phyloP scores from a whole-genome alignment of 441 rosid species.

The Melastoma candidum region DNA sequence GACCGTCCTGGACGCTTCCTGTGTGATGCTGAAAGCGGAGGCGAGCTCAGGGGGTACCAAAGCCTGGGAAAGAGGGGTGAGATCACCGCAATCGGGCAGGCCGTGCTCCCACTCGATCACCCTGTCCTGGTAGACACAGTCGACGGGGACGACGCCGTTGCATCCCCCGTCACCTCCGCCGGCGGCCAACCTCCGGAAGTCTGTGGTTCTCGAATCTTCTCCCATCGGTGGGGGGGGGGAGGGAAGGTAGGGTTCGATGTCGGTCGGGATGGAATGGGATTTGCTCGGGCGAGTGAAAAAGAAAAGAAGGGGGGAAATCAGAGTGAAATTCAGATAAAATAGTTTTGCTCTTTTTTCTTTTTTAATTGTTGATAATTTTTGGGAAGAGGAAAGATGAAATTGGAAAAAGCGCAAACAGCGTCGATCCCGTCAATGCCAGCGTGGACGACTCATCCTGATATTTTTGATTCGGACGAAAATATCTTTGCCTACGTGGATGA shows the following conservation, averaged over 20 bases:
- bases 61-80: constrained; percentile 63
- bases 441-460: constrained; percentile 77
- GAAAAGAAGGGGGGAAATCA: neutral
- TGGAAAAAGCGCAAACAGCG: constrained; percentile 4
- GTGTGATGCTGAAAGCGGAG: constrained; percentile 76
- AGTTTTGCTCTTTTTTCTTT: constrained; percentile 1
- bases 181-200: constrained; percentile 21
- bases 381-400: neutral
- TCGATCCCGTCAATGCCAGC: constrained; percentile 29
- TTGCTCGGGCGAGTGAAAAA: too few relatives aligned
- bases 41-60: constrained; percentile 75
- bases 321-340: too few relatives aligned
- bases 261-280: neutral
- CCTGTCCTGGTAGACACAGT: constrained; percentile 42
- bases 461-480: constrained; percentile 52
- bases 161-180: constrained; percentile 12
- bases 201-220: constrained; percentile 66
- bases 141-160: constrained; percentile 7
- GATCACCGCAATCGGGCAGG: constrained; percentile 58
- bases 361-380: neutral
- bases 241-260: neutral
- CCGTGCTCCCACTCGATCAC: constrained; percentile 86
- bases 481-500: constrained; percentile 12
- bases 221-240: constrained; percentile 31
- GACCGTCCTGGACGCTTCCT: constrained; percentile 42